phyloP scores from a whole-genome alignment of 306 rosid genomes.

The Cicer cuneatum region DNA sequence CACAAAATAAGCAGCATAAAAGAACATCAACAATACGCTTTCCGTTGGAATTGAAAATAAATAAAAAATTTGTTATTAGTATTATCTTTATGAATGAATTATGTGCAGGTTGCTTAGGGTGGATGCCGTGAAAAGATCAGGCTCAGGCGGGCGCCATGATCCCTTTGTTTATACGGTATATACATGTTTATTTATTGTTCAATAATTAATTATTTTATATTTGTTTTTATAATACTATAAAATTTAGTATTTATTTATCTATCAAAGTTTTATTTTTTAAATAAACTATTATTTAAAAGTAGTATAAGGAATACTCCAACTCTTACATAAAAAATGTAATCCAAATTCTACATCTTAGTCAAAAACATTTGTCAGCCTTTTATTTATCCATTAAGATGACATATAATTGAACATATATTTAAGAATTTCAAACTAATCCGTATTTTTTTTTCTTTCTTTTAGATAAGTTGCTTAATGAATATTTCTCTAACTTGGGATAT shows the following conservation, averaged over 20 bases:
- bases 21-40: background rate
- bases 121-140: conserved; percentile 67
- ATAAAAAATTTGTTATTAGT: background rate
- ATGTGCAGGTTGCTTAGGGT: conserved; percentile 58
- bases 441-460: background rate
- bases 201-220: background rate
- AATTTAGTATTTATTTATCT: background rate
- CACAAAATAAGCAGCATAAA: background rate
- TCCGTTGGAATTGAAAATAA: background rate
- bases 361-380: no score
- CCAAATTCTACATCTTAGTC: no score
- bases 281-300: no score
- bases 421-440: background rate
- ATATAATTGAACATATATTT: background rate
- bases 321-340: no score
- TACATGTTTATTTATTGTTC: background rate
- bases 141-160: conserved; percentile 73
- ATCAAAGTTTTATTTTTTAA: no score
- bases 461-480: conserved; percentile 20
- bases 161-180: conserved; percentile 67
- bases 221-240: background rate
- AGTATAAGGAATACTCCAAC: no score
- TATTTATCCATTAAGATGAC: background rate
- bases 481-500: conserved; percentile 27
- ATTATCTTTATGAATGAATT: background rate